These are phyloP conservation scores for Wolfiporia cocos DNA, from an alignment of 1,284 basidiomycete species.

Conservation along the genomic window DNA sequence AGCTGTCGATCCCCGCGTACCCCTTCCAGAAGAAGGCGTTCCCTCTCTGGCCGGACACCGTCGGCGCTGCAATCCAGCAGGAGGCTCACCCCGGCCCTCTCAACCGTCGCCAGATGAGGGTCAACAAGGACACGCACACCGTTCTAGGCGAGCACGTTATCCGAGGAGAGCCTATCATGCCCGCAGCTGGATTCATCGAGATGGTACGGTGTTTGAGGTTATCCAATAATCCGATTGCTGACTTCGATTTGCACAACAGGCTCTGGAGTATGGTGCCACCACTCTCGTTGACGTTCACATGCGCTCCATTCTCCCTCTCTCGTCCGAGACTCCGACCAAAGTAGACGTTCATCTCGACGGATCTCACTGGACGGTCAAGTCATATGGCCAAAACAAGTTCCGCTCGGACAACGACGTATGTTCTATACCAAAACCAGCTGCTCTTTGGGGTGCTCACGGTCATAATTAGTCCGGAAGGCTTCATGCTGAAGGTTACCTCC, in stretches of 20 bases:
- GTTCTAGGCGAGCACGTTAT: constrained; percentile 34
- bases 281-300: constrained; percentile 19
- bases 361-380: constrained; percentile 23
- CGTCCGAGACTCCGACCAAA: constrained; percentile 22
- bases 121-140: constrained; percentile 31
- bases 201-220: constrained; percentile 31
- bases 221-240: no score
- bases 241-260: constrained; percentile 1
- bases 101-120: constrained; percentile 25
- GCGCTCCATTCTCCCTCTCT: constrained; percentile 18
- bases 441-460: no score
- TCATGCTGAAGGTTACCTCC: constrained; percentile 5
- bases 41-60: constrained; percentile 8
- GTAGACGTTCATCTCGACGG: constrained; percentile 23
- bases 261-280: constrained; percentile 19
- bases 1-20: constrained; percentile 7
- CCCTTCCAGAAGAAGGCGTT: constrained; percentile 15
- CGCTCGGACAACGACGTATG: no score
- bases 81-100: constrained; percentile 26
- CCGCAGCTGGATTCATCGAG: constrained; percentile 37
- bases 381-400: no score
- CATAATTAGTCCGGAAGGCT: background rate
- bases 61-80: constrained; percentile 11
- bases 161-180: constrained; percentile 36
- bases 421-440: no score